Base-by-base conservation (phyloP, 257 asterid species). In the Penstemon newberryi region DNA sequence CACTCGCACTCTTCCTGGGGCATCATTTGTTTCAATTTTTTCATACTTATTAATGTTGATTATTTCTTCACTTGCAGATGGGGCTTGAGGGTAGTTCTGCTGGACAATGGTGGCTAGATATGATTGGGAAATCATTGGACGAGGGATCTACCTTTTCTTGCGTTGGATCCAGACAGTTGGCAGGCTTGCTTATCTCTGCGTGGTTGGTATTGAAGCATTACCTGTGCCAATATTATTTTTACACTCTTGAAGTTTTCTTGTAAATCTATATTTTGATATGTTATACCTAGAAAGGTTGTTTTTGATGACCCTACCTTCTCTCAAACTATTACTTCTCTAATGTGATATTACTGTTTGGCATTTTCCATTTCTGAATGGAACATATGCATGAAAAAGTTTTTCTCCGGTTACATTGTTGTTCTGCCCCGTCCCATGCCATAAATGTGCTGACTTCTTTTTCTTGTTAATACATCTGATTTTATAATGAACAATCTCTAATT, bases 91-190 rank as follows among this genome's bases (percentile, higher is more conserved):
- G 96, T 73, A 94, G 99, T 83, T 72, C 95, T 61, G 88, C 90
- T 36, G 99, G 97, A 70, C 99, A 94, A 66, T 94, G 96, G 97
- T 94, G 99, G 99, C 77, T 87, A 57, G 96, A 91, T 60, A 86
- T 89, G 92, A 91, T 94, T 66, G 99, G 91, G 13, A 89, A 85
- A 82, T 87, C 82, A 65, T 86, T 94, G 89, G 97, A 86, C 66
- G 97, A 94, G 79, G 96, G 96, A 63, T 89, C 91, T 9, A 84
- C 96, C 51, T 94, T 91, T 82, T 72, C 82, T 65, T 79, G 89
- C 52, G 83, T 91, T 78, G 99, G 99, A 84, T 94, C 96, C 74
- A 87, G 99, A 81, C 97, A 91, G 86, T 81, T 94, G 70, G 99
- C 99, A 42, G 99, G 97, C 75, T 82, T 94, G 82, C 91, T 94